Evolutionary conservation across 495 filamentous ascomycete species (phyloP), one percentile per base, ranked within the genome.

Genomic region (Aspergillus carlsbadensis): DNA sequence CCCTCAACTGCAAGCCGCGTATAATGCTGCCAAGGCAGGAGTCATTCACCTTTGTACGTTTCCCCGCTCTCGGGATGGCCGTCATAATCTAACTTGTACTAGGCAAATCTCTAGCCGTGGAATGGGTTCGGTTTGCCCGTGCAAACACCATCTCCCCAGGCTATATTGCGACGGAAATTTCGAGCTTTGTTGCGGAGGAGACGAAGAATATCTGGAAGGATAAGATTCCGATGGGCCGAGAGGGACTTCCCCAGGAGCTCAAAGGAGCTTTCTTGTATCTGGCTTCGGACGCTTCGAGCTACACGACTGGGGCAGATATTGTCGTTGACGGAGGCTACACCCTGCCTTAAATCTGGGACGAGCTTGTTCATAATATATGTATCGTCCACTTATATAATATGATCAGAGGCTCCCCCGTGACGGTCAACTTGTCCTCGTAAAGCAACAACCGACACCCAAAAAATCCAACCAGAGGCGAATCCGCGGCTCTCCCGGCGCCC

Each of bases 261-360:
- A 95, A 95, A 77, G 91, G 91, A 6, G 88, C 87, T 5, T 96
- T 87, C 63, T 71, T 95, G 14, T 95, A 92, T 65, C 71, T 96
- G 52, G 90, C 90, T 6, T 88, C 84, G 15, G 91, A 95, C 70
- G 90, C 91, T 2, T 80, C 84, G 20, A 88, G 82, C 56, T 96
- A 91, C 68, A 94, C 88, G 1, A 96, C 89, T 6, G 92, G 90
- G 3, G 77, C 77, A 3, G 87, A 92, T 65, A 70, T 92, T 22
- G 68, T 87, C 24, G 81, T 90, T 34, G 89, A 92, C 64, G 89
- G 89, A 21, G 74, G 74, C 13, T 76, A 75, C 63, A 68, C 65
- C 35, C 60, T 66, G 14, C 69, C 69, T 10, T 71, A 60, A 40
- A 53, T n/a, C n/a, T n/a, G n/a, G n/a, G n/a, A n/a, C n/a, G n/a